Evolutionary conservation across 2,329 filamentous ascomycete genomes (phyloP).

Genomic region (Dactylellina cionopaga): DNA sequence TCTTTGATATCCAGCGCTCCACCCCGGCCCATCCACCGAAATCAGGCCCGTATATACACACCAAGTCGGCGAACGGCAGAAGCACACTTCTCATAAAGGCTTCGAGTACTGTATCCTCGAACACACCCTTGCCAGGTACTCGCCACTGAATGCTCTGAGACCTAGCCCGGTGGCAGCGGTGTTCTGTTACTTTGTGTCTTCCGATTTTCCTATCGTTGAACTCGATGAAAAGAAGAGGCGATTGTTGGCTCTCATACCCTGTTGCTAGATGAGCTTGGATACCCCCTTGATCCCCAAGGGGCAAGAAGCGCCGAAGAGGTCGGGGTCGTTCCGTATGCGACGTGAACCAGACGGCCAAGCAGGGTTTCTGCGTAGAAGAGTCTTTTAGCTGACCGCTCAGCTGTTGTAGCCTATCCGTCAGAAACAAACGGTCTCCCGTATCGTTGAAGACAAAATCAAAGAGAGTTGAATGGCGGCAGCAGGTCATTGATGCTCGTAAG

Average conservation of each 20-base stretch:
- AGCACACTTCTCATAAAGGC: not conserved
- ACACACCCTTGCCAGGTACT: not conserved
- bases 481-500: not conserved
- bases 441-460: slow-evolving; percentile 5
- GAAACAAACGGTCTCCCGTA: not conserved
- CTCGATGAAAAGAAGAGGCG: not conserved
- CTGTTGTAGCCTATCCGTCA: slow-evolving; percentile 5
- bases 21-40: not conserved
- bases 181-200: not conserved
- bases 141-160: not conserved
- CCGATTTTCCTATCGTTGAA: not conserved
- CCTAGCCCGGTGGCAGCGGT: not conserved
- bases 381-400: slow-evolving; percentile 1
- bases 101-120: not conserved
- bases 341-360: slow-evolving; percentile 1
- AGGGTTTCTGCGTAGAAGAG: not conserved
- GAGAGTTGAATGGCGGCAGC: slow-evolving; percentile 13
- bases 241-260: not conserved
- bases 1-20: not conserved
- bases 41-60: not conserved
- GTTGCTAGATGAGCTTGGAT: not conserved
- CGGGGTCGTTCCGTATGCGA: not conserved
- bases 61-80: not conserved
- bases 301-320: not conserved
- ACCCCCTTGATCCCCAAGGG: not conserved